phyloP scores from a whole-genome alignment of 768 basidiomycete species.

The Daedaleopsis nitida region DNA sequence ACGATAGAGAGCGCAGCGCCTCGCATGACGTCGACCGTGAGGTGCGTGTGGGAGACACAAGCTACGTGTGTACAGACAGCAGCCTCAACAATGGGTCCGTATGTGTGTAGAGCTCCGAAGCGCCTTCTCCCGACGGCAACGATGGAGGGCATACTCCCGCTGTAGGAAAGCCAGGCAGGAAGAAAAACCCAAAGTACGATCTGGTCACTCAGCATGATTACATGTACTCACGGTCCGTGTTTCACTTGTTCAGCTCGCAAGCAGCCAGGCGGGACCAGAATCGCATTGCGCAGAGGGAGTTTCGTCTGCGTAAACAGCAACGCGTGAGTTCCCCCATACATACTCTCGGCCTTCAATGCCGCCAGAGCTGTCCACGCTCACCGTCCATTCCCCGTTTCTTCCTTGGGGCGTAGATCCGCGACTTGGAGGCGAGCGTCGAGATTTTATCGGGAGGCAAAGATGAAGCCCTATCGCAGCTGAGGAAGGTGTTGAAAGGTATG shows the following conservation, averaged over 20 bases:
- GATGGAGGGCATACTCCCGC: conserved; percentile 18
- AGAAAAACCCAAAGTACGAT: conserved; percentile 86
- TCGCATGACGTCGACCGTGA: conserved; percentile 61
- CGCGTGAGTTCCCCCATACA: conserved; percentile 45
- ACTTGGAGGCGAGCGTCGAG: conserved; percentile 94
- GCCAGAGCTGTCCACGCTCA: background rate
- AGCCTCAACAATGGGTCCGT: background rate
- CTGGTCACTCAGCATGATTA: conserved; percentile 26
- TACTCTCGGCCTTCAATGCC: background rate
- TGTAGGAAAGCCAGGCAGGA: conserved; percentile 67
- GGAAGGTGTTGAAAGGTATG: conserved; percentile 76
- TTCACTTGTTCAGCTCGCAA: conserved; percentile 62
- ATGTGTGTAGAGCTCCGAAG: conserved; percentile 61
- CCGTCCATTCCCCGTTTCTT: conserved; percentile 8
- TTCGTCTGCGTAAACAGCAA: conserved; percentile 90
- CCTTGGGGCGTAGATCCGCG: conserved; percentile 68
- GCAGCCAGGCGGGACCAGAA: conserved; percentile 88
- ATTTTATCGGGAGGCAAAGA: conserved; percentile 91
- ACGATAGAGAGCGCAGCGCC: conserved; percentile 60
- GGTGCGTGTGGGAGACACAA: conserved; percentile 9
- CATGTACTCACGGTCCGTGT: conserved; percentile 30
- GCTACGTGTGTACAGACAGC: background rate
- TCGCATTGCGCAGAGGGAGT: conserved; percentile 91
- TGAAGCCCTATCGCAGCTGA: conserved; percentile 82
- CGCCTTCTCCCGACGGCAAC: conserved; percentile 47